Conservation (phyloP, 805 yeast genomes). For the Yamadazyma takamatsuzukensis region DNA sequence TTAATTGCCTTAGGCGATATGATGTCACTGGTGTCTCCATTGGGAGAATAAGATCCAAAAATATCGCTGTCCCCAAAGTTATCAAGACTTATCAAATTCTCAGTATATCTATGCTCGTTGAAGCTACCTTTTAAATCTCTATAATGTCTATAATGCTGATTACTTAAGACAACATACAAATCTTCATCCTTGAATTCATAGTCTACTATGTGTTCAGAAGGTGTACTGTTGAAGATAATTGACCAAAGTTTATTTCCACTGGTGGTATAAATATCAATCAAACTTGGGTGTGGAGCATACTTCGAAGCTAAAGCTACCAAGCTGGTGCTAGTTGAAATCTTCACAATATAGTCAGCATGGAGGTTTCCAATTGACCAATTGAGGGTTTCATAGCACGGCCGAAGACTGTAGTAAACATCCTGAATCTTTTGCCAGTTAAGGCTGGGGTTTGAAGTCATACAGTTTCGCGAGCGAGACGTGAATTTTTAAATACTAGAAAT, state of each 20-base stretch:
- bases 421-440: conserved; percentile 76
- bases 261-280: conserved; percentile 33
- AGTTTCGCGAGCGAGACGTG: conserved; percentile 1
- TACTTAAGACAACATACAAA: conserved; percentile 51
- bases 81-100: conserved; percentile 17
- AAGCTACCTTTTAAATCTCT: conserved; percentile 67
- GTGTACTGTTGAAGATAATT: conserved; percentile 36
- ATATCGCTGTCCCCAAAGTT: conserved; percentile 9
- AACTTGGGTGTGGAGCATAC: conserved; percentile 30
- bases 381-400: conserved; percentile 51
- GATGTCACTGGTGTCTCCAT: conserved; percentile 1
- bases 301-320: conserved; percentile 49
- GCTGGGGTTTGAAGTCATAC: conserved; percentile 38
- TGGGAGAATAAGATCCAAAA: conserved; percentile 4
- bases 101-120: conserved; percentile 40
- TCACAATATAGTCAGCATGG: conserved; percentile 38
- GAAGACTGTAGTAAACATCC: conserved; percentile 61
- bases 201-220: conserved; percentile 51
- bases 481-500: too few species aligned
- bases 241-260: conserved; percentile 35
- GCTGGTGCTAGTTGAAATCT: conserved; percentile 52
- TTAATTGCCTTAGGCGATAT: too few species aligned
- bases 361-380: conserved; percentile 46
- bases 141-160: conserved; percentile 55
- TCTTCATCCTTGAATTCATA: conserved; percentile 51